Conservation (phyloP, 257 asterid genomes). For the Knoxia roxburghii region DNA sequence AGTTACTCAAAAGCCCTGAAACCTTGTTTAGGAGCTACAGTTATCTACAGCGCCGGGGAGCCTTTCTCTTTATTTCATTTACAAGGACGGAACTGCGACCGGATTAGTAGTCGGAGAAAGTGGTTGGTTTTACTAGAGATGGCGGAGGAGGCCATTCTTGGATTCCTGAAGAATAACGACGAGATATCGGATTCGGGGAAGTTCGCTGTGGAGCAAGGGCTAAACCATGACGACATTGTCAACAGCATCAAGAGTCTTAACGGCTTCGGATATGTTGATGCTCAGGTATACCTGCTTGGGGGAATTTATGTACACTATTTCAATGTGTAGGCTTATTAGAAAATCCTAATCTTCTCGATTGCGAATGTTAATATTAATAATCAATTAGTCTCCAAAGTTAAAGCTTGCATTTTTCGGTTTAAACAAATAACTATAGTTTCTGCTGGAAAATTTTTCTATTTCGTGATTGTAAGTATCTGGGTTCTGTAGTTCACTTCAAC, state of each 20-base stretch:
- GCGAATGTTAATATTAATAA: too few relatives aligned
- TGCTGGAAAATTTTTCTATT: too few relatives aligned
- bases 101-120: background rate
- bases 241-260: slow-evolving; percentile 77
- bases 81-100: too few relatives aligned
- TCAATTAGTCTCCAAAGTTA: background rate
- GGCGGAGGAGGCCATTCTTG: slow-evolving; percentile 85
- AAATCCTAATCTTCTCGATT: background rate
- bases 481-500: background rate
- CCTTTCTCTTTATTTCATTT: too few relatives aligned
- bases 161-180: slow-evolving; percentile 50
- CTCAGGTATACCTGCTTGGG: slow-evolving; percentile 37
- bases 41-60: too few relatives aligned
- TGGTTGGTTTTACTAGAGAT: slow-evolving; percentile 21
- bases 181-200: slow-evolving; percentile 60
- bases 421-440: background rate
- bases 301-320: background rate
- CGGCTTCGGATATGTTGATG: slow-evolving; percentile 65
- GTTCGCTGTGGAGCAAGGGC: slow-evolving; percentile 61
- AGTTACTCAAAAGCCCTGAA: too few relatives aligned
- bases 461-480: background rate
- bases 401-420: background rate
- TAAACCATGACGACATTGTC: slow-evolving; percentile 78
- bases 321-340: too few relatives aligned
- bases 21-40: too few relatives aligned